Percentiles rank a stretch among this genome's conserved stretches.
These are phyloP conservation scores for Camillea tinctor DNA, from an alignment of 2,329 filamentous ascomycete species.

Conservation along the genomic window DNA sequence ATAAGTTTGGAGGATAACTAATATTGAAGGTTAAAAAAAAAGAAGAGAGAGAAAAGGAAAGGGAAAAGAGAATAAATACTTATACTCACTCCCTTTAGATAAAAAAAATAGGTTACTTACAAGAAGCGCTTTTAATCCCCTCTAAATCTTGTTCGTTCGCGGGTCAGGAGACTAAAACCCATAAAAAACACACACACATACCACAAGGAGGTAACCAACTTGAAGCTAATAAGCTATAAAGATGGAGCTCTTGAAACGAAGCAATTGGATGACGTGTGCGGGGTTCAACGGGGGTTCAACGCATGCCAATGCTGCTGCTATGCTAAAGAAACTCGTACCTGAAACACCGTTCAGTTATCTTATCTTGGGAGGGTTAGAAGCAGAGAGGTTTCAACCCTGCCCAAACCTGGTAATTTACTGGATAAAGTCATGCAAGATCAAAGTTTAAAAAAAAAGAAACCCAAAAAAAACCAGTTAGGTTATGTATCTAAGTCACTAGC, in stretches of 20 bases:
- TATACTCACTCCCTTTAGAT: background rate
- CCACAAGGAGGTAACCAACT: background rate
- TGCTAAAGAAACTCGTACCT: background rate
- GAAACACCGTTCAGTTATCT: background rate
- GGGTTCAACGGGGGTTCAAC: slow-evolving; percentile 12
- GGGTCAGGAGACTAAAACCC: background rate
- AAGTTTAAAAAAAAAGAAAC: too few species aligned
- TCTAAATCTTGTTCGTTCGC: background rate
- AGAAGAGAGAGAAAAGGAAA: background rate
- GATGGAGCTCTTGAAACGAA: slow-evolving; percentile 7
- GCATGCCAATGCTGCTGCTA: background rate
- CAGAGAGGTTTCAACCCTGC: too few species aligned
- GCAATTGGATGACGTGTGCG: slow-evolving; percentile 29
- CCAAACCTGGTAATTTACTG: too few species aligned
- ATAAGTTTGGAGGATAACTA: too few species aligned
- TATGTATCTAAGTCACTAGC: too few species aligned
- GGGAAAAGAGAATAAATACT: background rate
- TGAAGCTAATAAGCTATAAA: background rate
- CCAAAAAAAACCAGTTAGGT: too few species aligned
- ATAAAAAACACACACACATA: too few species aligned
- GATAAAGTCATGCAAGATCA: too few species aligned
- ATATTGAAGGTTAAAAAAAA: too few species aligned
- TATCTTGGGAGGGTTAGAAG: too few species aligned
- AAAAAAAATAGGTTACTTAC: background rate
- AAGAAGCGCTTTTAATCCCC: too few species aligned